Evolutionary conservation across 305 asterid species (phyloP).

Genomic region (Fraxinus sp.): DNA sequence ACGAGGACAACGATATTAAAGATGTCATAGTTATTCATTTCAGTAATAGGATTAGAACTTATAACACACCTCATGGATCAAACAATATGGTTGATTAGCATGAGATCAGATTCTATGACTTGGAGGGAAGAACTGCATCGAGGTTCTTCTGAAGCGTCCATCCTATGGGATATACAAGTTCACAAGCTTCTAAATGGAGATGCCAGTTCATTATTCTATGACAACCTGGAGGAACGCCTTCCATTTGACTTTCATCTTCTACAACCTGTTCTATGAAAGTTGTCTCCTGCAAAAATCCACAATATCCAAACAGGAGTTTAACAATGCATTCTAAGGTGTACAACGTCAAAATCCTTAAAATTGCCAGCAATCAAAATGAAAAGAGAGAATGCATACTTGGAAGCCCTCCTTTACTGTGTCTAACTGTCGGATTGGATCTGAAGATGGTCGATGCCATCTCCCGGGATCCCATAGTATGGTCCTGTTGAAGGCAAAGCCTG

Average conservation of each 20-base stretch:
- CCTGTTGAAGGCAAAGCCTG: constrained; percentile 98
- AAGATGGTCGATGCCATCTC: constrained; percentile 72
- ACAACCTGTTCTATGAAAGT: constrained; percentile 87
- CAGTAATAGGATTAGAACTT: neutral
- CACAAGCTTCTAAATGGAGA: constrained; percentile 70
- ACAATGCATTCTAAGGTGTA: constrained; percentile 15
- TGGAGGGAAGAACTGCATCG: constrained; percentile 49
- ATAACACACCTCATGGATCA: constrained; percentile 39
- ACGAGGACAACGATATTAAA: neutral
- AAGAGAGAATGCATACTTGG: constrained; percentile 53
- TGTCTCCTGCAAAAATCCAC: constrained; percentile 65
- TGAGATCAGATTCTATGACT: constrained; percentile 36
- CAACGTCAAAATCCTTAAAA: neutral
- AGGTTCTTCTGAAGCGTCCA: constrained; percentile 81
- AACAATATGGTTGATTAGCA: constrained; percentile 25
- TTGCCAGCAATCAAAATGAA: constrained; percentile 8
- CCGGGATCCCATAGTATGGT: constrained; percentile 89
- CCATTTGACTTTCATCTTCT: constrained; percentile 96
- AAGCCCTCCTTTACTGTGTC: constrained; percentile 94
- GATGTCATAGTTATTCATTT: neutral
- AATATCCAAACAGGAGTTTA: constrained; percentile 14
- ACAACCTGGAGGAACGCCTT: constrained; percentile 75
- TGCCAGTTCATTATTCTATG: constrained; percentile 84
- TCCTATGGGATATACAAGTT: constrained; percentile 58
- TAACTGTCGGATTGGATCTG: constrained; percentile 68